Conservation (phyloP, 805 yeast genomes). For the Grigorovia yakushimaensis region DNA sequence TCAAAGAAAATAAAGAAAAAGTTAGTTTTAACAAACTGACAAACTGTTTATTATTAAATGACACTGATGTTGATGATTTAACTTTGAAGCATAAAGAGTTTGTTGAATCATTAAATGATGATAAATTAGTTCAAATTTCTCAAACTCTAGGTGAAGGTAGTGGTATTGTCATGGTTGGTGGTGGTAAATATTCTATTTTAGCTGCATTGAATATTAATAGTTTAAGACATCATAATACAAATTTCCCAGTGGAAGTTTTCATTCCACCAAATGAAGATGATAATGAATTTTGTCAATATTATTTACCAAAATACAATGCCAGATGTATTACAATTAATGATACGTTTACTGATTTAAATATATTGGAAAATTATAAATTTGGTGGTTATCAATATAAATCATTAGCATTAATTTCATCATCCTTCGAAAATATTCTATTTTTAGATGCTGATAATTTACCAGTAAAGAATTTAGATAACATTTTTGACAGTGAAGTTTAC, state of each 20-base stretch:
- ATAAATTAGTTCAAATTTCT: slow-evolving; percentile 4
- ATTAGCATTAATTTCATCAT: slow-evolving; percentile 62
- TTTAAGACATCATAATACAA: slow-evolving; percentile 45
- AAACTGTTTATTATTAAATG: slow-evolving; percentile 19
- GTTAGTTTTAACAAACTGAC: slow-evolving; percentile 14
- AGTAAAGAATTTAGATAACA: slow-evolving; percentile 47
- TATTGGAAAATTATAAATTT: slow-evolving; percentile 38
- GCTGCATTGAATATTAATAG: slow-evolving; percentile 55
- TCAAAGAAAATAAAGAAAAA: slow-evolving; percentile 11
- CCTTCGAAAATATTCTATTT: slow-evolving; percentile 61
- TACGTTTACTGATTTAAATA: slow-evolving; percentile 36
- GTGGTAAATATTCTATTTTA: slow-evolving; percentile 68
- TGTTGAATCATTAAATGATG: not conserved
- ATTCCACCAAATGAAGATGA: slow-evolving; percentile 61
- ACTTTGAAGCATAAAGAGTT: not conserved
- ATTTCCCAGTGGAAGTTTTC: slow-evolving; percentile 68
- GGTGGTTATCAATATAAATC: slow-evolving; percentile 36
- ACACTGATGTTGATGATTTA: slow-evolving; percentile 10
- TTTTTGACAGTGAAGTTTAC: slow-evolving; percentile 53
- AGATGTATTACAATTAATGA: slow-evolving; percentile 60
- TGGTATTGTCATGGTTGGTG: slow-evolving; percentile 58
- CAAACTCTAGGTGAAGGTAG: slow-evolving; percentile 26
- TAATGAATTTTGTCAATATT: slow-evolving; percentile 47
- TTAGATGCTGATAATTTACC: slow-evolving; percentile 75
- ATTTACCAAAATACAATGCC: slow-evolving; percentile 45